Conservation (phyloP, 345 rosid genomes). For the Salix suchowensis region DNA sequence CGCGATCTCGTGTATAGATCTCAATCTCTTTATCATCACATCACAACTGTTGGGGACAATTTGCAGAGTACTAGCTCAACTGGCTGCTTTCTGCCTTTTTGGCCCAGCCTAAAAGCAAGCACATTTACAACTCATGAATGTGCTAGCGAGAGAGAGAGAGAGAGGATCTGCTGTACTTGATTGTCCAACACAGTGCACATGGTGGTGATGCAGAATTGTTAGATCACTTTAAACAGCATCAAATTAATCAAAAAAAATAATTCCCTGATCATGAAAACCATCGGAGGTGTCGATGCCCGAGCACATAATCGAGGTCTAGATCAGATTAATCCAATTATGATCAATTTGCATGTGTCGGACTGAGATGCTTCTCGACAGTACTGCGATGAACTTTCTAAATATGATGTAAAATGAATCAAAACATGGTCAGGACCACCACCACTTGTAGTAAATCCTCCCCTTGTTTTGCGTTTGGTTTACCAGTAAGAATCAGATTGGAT, state of each 20-base stretch:
- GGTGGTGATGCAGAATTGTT: neutral
- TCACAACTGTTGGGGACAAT: too few species aligned
- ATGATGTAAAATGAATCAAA: neutral
- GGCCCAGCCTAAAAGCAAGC: neutral
- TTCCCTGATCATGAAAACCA: conserved; percentile 16
- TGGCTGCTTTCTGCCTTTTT: conserved; percentile 6
- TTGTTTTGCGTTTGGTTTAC: conserved; percentile 3
- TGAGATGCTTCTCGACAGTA: neutral
- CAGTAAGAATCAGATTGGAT: neutral
- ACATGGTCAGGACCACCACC: conserved; percentile 1
- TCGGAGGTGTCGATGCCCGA: neutral
- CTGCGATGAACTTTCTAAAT: neutral
- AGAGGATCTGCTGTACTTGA: neutral
- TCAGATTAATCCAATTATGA: neutral
- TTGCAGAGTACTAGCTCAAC: neutral
- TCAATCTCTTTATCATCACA: fast-evolving
- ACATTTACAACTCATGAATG: conserved; percentile 7
- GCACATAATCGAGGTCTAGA: conserved; percentile 5
- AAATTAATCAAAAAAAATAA: neutral
- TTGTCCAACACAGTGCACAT: conserved; percentile 12
- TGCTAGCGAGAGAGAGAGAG: too few species aligned
- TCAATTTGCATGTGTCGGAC: conserved; percentile 4
- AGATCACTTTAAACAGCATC: neutral
- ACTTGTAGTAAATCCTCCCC: neutral
- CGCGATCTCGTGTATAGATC: fast-evolving